phyloP scores from a whole-genome alignment of 208 protist species.

The Leishmania amazonensis region DNA sequence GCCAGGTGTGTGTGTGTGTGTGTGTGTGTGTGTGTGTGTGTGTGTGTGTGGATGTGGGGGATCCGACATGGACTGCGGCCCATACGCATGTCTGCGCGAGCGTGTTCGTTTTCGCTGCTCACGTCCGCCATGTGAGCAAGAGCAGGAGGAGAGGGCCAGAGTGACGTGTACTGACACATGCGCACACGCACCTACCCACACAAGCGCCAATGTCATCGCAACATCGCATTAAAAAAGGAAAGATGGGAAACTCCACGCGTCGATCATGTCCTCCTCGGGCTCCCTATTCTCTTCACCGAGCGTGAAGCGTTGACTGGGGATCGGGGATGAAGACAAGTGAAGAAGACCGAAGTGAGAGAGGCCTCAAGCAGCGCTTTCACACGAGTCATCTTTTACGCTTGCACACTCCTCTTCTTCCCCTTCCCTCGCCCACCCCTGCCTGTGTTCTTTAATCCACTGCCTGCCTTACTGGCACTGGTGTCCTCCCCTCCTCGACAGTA shows the following conservation, averaged over 20 bases:
- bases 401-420: neutral
- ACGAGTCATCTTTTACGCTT: neutral
- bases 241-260: neutral
- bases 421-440: neutral
- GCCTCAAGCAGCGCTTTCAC: neutral
- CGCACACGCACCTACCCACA: neutral
- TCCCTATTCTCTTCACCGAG: neutral
- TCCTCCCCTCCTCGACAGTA: neutral
- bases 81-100: neutral
- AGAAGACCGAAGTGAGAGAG: neutral
- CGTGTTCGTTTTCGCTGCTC: neutral
- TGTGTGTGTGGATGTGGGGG: neutral
- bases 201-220: neutral
- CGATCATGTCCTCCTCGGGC: neutral
- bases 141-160: neutral
- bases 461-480: neutral
- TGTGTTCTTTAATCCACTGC: neutral
- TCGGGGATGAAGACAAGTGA: neutral
- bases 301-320: neutral
- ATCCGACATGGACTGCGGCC: neutral
- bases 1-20: no score
- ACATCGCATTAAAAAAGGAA: neutral
- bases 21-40: no score
- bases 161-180: neutral
- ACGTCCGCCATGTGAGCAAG: neutral